A percentile compares a stretch with the other conserved stretches of the same genome.
These are phyloP conservation scores for Camellia japonica DNA, from an alignment of 148 eudicot genomes.

Conservation along the genomic window DNA sequence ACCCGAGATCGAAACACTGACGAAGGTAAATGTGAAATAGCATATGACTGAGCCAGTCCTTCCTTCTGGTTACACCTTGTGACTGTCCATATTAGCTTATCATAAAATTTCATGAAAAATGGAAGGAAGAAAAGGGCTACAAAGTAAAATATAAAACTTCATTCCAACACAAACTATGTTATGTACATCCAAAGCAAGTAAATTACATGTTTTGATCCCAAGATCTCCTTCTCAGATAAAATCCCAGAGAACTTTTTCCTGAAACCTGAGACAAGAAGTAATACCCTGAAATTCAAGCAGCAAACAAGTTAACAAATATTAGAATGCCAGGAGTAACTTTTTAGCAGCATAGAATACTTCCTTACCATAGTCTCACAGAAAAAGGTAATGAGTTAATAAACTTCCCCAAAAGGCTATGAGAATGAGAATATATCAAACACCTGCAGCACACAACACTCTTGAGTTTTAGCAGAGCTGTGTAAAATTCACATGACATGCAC, in stretches of 20 bases:
- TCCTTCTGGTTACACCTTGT: slow-evolving; percentile 58
- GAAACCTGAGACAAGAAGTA: slow-evolving; percentile 66
- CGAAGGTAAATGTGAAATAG: slow-evolving; percentile 46
- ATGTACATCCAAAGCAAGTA: slow-evolving; percentile 19
- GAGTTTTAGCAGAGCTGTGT: background rate
- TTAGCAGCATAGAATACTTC: slow-evolving; percentile 8
- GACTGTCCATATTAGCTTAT: slow-evolving; percentile 40
- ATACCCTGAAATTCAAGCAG: slow-evolving; percentile 56
- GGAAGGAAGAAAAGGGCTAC: background rate
- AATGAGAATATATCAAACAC: slow-evolving; percentile 37
- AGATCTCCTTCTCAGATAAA: slow-evolving; percentile 66
- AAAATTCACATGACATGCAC: background rate
- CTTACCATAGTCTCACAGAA: slow-evolving; percentile 79
- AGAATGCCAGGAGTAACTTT: background rate
- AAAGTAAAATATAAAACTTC: background rate
- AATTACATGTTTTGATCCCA: slow-evolving; percentile 87
- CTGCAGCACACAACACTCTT: slow-evolving; percentile 35
- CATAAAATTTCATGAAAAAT: slow-evolving; percentile 17
- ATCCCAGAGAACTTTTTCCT: slow-evolving; percentile 64
- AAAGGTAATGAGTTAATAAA: slow-evolving; percentile 58
- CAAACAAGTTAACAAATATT: slow-evolving; percentile 8
- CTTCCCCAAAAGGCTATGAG: slow-evolving; percentile 61
- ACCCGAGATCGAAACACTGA: slow-evolving; percentile 49
- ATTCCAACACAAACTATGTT: background rate
- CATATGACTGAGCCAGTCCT: slow-evolving; percentile 77